phyloP scores from a whole-genome alignment of 805 yeast genomes.

The Wickerhamiella vanderwaltii region DNA sequence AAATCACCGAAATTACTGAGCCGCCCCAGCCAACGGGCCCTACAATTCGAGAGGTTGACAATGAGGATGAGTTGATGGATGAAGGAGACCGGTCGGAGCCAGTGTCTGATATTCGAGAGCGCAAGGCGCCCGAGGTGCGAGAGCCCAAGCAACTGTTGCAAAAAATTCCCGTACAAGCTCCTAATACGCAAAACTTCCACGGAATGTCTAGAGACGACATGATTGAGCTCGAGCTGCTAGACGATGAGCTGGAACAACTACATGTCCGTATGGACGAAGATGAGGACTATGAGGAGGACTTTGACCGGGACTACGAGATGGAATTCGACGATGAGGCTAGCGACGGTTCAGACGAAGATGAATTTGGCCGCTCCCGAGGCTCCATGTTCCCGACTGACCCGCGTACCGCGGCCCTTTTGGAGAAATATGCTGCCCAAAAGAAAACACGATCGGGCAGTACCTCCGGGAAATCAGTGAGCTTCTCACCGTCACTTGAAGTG shows the following conservation, averaged over 20 bases:
- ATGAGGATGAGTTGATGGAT: not conserved
- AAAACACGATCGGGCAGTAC: not conserved
- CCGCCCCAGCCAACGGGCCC: not conserved
- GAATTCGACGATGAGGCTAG: conserved; percentile 43
- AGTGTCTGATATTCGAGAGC: not conserved
- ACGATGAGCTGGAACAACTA: conserved; percentile 15
- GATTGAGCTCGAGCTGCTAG: conserved; percentile 23
- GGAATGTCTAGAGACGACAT: conserved; percentile 20
- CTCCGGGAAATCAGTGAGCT: conserved; percentile 11
- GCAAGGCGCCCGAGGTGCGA: not conserved
- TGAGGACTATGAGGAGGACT: conserved; percentile 44
- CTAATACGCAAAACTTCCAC: not conserved
- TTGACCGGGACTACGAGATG: conserved; percentile 24
- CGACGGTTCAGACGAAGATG: conserved; percentile 26
- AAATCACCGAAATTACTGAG: not conserved
- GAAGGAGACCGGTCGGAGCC: too few relatives aligned
- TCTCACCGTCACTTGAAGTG: conserved; percentile 20
- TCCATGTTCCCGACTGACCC: conserved; percentile 26
- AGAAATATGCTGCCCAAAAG: conserved; percentile 1
- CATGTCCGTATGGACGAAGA: conserved; percentile 14
- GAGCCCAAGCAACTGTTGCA: not conserved
- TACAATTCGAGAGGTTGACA: not conserved
- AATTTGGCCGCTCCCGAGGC: conserved; percentile 28
- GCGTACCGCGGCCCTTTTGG: conserved; percentile 15
- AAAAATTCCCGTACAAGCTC: not conserved